Percentiles rank a stretch among this genome's conserved stretches.
phyloP scores from a whole-genome alignment of 2,329 filamentous ascomycete genomes.

The Stagonosporopsis rhizophila region DNA sequence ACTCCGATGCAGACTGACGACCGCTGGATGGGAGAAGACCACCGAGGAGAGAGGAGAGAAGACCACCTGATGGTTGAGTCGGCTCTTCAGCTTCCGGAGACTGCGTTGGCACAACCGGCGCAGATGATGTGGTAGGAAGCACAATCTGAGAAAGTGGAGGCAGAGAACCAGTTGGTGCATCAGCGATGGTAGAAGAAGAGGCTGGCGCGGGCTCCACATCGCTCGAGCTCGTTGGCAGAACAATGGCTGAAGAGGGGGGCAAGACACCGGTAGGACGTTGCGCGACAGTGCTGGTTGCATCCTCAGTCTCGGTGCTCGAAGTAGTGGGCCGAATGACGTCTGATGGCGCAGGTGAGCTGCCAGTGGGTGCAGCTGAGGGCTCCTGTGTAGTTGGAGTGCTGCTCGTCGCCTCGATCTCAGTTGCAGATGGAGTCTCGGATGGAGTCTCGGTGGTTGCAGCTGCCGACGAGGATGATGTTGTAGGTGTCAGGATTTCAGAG shows the following conservation, averaged over 20 bases:
- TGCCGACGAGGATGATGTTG: not conserved
- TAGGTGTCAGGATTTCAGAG: conserved; percentile 7
- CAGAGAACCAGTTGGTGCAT: conserved; percentile 2
- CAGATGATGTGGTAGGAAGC: conserved; percentile 7
- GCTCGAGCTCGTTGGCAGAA: conserved; percentile 22
- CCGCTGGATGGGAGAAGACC: conserved; percentile 20
- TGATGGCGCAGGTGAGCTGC: conserved; percentile 1
- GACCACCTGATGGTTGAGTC: conserved; percentile 12
- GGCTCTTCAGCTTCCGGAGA: conserved; percentile 9
- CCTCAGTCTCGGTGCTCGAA: conserved; percentile 7
- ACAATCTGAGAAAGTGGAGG: conserved; percentile 5
- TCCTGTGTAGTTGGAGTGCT: not conserved
- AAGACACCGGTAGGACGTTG: conserved; percentile 24
- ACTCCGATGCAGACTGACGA: conserved; percentile 8
- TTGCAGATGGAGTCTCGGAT: not conserved
- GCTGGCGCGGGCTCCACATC: conserved; percentile 8
- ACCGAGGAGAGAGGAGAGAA: conserved; percentile 11
- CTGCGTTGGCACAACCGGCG: conserved; percentile 25
- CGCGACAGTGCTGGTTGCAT: conserved; percentile 2
- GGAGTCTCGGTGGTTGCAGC: not conserved
- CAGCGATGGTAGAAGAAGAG: conserved; percentile 4
- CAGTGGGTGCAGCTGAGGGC: conserved; percentile 19
- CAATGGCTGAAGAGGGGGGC: conserved; percentile 14
- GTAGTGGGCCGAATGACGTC: conserved; percentile 2
- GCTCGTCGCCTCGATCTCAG: not conserved